These are phyloP conservation scores for Tephrocybe sp. DNA, from an alignment of 768 basidiomycete genomes.

Conservation along the genomic window DNA sequence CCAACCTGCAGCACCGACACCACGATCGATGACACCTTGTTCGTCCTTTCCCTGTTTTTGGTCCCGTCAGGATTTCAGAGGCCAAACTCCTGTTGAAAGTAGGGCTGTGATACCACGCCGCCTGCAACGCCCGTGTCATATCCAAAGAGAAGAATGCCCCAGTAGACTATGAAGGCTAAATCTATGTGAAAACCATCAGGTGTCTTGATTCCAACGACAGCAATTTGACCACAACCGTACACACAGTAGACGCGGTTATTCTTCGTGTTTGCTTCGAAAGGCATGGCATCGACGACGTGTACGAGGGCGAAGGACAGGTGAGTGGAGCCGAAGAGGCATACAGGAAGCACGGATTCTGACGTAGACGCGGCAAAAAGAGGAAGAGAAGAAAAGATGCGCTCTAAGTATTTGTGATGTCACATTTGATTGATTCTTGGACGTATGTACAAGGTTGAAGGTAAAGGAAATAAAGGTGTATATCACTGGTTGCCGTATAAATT, in stretches of 20 bases:
- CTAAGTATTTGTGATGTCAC: too few species aligned
- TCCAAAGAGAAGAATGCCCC: conserved; percentile 24
- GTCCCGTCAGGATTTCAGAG: conserved; percentile 34
- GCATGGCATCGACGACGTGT: neutral
- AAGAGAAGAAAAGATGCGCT: too few species aligned
- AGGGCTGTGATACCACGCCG: conserved; percentile 27
- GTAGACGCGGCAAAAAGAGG: too few species aligned
- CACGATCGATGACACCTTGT: conserved; percentile 71
- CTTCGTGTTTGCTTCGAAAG: neutral
- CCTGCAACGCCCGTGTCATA: conserved; percentile 24
- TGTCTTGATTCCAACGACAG: neutral
- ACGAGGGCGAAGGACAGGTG: neutral
- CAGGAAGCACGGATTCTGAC: too few species aligned
- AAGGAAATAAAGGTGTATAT: too few species aligned
- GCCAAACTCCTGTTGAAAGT: conserved; percentile 65
- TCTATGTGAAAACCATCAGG: conserved; percentile 5
- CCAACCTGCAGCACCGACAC: conserved; percentile 88
- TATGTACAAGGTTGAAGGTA: too few species aligned
- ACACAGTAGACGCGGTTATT: neutral
- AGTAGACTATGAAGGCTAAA: conserved; percentile 24
- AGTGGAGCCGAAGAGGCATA: neutral
- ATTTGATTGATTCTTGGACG: too few species aligned
- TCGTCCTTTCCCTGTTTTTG: conserved; percentile 23
- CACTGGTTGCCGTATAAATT: too few species aligned
- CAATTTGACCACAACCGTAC: neutral